phyloP scores from a whole-genome alignment of 2,329 filamentous ascomycete genomes.

The Diaporthe sp. region DNA sequence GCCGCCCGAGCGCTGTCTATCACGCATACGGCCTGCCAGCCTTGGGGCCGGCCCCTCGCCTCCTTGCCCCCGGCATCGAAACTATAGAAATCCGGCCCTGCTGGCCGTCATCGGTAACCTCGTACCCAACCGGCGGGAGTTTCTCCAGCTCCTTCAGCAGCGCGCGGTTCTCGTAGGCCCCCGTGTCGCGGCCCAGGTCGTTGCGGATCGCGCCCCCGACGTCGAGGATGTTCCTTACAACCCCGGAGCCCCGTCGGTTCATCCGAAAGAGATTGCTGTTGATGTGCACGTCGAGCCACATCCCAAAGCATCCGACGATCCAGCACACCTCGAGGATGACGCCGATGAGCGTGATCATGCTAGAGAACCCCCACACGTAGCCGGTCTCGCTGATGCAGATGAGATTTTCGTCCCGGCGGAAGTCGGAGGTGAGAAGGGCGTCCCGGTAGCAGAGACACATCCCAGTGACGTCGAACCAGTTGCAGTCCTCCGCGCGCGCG shows the following conservation, averaged over 20 bases:
- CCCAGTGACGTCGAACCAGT: not conserved
- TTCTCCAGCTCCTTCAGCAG: constrained; percentile 18
- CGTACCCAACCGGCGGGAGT: constrained; percentile 20
- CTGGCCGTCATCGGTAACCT: constrained; percentile 5
- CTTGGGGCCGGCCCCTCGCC: not conserved
- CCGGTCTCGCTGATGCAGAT: constrained; percentile 30
- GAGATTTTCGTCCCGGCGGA: not conserved
- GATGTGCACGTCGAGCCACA: constrained; percentile 30
- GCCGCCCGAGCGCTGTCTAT: not conserved
- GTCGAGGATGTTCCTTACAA: constrained; percentile 29
- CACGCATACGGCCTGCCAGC: constrained; percentile 13
- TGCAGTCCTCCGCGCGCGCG: not conserved
- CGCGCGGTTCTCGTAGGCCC: not conserved
- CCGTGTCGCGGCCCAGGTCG: constrained; percentile 29
- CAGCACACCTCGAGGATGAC: constrained; percentile 29
- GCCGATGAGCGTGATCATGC: constrained; percentile 20
- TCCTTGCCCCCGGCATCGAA: constrained; percentile 2
- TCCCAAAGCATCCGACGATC: constrained; percentile 30
- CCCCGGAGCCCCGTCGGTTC: constrained; percentile 26
- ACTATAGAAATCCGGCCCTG: not conserved
- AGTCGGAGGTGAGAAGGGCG: constrained; percentile 8
- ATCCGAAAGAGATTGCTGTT: constrained; percentile 28
- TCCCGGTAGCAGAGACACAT: constrained; percentile 19
- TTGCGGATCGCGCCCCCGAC: constrained; percentile 9
- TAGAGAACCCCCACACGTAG: constrained; percentile 30